These are phyloP conservation scores for Lodderomyces theae DNA, from an alignment of 1,139 yeast genomes.

Conservation along the genomic window DNA sequence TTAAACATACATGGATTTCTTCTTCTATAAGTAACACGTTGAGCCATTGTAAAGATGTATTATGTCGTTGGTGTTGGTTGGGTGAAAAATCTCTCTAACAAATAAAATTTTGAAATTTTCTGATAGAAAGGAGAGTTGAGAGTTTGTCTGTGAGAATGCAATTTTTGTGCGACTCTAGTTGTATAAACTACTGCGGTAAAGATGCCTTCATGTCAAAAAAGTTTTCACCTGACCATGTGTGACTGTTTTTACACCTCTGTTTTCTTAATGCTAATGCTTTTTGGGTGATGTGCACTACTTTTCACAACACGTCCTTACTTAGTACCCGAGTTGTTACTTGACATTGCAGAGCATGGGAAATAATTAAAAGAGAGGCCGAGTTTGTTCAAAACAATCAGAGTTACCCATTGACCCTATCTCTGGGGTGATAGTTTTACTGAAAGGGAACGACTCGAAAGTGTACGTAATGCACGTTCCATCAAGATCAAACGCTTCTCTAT, in stretches of 20 bases:
- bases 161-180: not conserved
- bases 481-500: too few species aligned
- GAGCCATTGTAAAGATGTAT: constrained; percentile 35
- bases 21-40: constrained; percentile 55
- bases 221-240: constrained; percentile 1
- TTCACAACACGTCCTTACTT: too few species aligned
- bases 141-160: not conserved
- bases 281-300: constrained; percentile 1
- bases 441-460: too few species aligned
- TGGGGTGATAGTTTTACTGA: too few species aligned
- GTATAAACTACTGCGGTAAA: not conserved
- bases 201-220: not conserved
- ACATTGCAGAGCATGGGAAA: not conserved
- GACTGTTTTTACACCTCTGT: not conserved
- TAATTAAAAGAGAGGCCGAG: too few species aligned
- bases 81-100: not conserved
- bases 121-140: not conserved
- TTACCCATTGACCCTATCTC: too few species aligned
- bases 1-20: constrained; percentile 48
- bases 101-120: constrained; percentile 5
- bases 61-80: constrained; percentile 2
- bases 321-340: too few species aligned
- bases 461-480: too few species aligned
- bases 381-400: too few species aligned
- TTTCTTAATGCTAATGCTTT: not conserved